Evolutionary conservation across 139 green algal species (phyloP).

Genomic region (Pleodorina starrii): DNA sequence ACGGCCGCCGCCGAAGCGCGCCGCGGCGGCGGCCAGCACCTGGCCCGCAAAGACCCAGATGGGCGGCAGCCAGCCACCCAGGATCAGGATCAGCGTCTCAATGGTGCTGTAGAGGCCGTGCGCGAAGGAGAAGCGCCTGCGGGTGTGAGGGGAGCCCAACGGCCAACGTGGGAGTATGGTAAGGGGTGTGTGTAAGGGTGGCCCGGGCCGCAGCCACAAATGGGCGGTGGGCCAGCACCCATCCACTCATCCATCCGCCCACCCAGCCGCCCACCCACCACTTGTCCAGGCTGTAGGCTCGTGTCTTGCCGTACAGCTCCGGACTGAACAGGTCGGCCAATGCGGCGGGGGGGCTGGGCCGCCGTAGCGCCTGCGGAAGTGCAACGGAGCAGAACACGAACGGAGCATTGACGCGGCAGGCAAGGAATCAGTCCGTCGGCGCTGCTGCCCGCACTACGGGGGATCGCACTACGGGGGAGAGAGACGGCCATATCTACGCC

Average conservation of each 20-base stretch:
- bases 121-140: conserved; percentile 63
- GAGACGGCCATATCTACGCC: too few relatives aligned
- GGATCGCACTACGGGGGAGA: too few relatives aligned
- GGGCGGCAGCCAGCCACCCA: conserved; percentile 37
- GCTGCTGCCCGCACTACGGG: too few relatives aligned
- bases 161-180: too few relatives aligned
- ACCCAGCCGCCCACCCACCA: conserved; percentile 50
- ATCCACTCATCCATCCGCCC: too few relatives aligned
- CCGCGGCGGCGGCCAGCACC: background rate
- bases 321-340: conserved; percentile 48
- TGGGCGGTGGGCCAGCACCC: too few relatives aligned
- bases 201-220: too few relatives aligned
- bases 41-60: background rate
- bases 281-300: conserved; percentile 84
- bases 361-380: conserved; percentile 44
- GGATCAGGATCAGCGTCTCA: conserved; percentile 56
- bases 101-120: conserved; percentile 56
- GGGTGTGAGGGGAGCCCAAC: background rate
- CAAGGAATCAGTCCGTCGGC: too few relatives aligned
- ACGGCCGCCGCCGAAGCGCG: too few relatives aligned
- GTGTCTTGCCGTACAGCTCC: conserved; percentile 71
- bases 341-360: conserved; percentile 34
- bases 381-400: too few relatives aligned
- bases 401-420: too few relatives aligned
- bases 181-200: too few relatives aligned